Evolutionary conservation across 2,329 filamentous ascomycete genomes (phyloP).

Genomic region (Arthrinium phaeospermum): DNA sequence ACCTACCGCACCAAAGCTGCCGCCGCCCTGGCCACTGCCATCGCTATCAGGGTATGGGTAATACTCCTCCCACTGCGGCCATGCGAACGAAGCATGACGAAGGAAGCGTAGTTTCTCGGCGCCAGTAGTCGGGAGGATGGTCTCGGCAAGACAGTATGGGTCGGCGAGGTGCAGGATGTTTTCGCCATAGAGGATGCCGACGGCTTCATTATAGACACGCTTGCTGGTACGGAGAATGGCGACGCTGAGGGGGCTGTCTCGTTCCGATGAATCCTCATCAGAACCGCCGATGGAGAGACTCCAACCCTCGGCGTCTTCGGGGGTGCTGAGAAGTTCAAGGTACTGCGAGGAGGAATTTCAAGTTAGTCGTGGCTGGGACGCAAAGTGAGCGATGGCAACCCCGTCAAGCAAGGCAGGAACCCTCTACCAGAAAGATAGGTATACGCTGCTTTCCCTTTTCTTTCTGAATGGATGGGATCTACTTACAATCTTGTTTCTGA

Average conservation of each 20-base stretch:
- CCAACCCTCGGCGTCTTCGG: not conserved
- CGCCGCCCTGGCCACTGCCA: too few relatives aligned
- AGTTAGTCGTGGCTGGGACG: not conserved
- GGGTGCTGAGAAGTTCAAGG: not conserved
- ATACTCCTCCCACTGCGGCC: not conserved
- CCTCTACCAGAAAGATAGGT: not conserved
- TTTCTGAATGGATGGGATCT: too few relatives aligned
- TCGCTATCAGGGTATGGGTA: not conserved
- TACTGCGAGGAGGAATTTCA: not conserved
- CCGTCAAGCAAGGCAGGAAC: not conserved
- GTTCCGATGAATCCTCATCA: not conserved
- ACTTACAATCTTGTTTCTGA: conserved; percentile 2
- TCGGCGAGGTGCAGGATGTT: not conserved
- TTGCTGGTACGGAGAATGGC: not conserved
- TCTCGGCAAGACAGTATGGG: too few relatives aligned
- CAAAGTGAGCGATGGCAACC: not conserved
- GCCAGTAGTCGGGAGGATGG: not conserved
- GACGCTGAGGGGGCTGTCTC: not conserved
- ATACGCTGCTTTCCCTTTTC: not conserved
- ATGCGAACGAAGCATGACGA: not conserved
- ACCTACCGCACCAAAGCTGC: not conserved
- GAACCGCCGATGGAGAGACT: not conserved
- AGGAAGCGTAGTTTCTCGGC: not conserved
- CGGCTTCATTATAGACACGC: not conserved
- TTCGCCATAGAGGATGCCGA: not conserved